Conservation (phyloP, 2,329 filamentous ascomycete genomes). For the Hirsutella minnesotensis region DNA sequence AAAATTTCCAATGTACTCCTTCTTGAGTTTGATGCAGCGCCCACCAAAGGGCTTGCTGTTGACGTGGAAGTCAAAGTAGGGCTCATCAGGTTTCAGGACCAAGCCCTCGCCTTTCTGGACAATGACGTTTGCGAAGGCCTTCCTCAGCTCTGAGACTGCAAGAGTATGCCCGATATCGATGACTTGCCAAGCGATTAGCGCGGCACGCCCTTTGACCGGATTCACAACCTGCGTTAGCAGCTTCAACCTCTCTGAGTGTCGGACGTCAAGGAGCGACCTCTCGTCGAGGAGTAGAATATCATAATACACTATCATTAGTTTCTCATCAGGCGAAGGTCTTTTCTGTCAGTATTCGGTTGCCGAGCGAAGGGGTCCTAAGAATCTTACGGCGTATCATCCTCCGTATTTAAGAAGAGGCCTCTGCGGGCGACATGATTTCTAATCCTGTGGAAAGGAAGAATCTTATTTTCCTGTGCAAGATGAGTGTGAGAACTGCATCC, state of each 20-base stretch:
- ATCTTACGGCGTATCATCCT: constrained; percentile 55
- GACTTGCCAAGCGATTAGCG: constrained; percentile 52
- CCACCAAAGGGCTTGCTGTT: constrained; percentile 24
- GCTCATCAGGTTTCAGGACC: constrained; percentile 67
- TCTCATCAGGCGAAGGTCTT: constrained; percentile 38
- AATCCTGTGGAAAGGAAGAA: constrained; percentile 72
- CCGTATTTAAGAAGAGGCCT: constrained; percentile 55
- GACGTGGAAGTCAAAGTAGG: constrained; percentile 54
- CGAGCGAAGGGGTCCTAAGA: background rate
- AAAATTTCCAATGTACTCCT: constrained; percentile 66
- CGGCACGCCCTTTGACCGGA: constrained; percentile 47
- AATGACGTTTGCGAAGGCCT: constrained; percentile 57
- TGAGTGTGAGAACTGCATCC: constrained; percentile 7
- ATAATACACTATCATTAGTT: constrained; percentile 51
- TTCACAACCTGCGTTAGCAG: constrained; percentile 44
- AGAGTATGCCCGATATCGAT: constrained; percentile 50
- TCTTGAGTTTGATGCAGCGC: constrained; percentile 73
- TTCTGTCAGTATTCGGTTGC: constrained; percentile 8
- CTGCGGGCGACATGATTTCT: constrained; percentile 68
- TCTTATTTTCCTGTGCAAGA: constrained; percentile 34
- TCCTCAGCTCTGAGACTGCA: constrained; percentile 43
- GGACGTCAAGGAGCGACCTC: constrained; percentile 34
- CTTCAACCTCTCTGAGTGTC: constrained; percentile 47
- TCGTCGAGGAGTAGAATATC: constrained; percentile 44
- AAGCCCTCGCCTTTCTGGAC: constrained; percentile 61